phyloP scores from a whole-genome alignment of 345 rosid genomes.

The Ceriops decandra region DNA sequence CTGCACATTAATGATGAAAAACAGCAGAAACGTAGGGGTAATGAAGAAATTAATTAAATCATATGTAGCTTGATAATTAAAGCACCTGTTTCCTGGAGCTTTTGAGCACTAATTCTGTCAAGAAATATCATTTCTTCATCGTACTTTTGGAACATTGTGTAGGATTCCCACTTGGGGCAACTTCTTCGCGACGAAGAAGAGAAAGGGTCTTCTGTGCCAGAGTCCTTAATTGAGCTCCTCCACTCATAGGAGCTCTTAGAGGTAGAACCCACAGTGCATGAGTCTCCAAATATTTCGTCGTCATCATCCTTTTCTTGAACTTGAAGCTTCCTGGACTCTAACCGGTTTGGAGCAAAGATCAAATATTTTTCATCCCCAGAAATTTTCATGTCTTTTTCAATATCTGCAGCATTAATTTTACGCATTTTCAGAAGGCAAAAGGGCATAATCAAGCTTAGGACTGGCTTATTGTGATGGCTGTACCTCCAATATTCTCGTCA shows the following conservation, averaged over 20 bases:
- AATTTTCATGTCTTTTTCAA: conserved; percentile 15
- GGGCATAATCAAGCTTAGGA: neutral
- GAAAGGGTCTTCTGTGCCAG: conserved; percentile 80
- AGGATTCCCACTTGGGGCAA: conserved; percentile 97
- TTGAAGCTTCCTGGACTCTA: conserved; percentile 33
- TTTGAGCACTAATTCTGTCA: conserved; percentile 73
- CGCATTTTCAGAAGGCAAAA: no score
- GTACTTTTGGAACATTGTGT: conserved; percentile 89
- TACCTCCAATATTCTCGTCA: conserved; percentile 44
- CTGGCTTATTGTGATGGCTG: neutral
- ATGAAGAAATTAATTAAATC: neutral
- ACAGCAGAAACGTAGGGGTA: neutral
- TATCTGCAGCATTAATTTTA: neutral
- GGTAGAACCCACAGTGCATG: conserved; percentile 82
- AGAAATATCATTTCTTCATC: conserved; percentile 98
- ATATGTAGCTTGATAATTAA: neutral
- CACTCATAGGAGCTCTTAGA: conserved; percentile 98
- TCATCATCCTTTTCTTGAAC: conserved; percentile 36
- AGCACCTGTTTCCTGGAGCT: conserved; percentile 87
- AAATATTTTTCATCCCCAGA: conserved; percentile 30
- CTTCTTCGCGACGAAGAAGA: conserved; percentile 90
- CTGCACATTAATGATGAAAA: no score
- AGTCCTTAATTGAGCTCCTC: conserved; percentile 87
- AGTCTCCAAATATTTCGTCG: conserved; percentile 61
- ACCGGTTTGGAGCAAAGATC: conserved; percentile 25